Base-by-base conservation (phyloP, 2,329 filamentous ascomycete species). In the Pyrenophora teres region DNA sequence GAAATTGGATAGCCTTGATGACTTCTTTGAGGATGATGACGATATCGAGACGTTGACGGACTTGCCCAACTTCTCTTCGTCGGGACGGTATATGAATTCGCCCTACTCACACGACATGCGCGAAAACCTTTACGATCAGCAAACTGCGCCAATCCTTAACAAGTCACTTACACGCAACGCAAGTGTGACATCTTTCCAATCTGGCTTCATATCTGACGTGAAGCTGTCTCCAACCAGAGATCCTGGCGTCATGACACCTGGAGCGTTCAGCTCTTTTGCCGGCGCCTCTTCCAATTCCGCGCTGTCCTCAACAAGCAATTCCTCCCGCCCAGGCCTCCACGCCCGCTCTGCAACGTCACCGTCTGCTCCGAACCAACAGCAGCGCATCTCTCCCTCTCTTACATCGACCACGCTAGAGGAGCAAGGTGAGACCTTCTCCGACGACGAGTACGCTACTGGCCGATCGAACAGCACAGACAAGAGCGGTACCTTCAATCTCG, bases 111-210 rank as follows among this genome's bases (percentile, higher is more conserved):
- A 63, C 12, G 57, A 62, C 30, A 57, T 61, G 8, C 86, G 86
- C 44, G 90, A 92, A 18, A 87, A 90, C 68, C 77, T 97, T 0
- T 97, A 97, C 73, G 92, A 97, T 65, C 91, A 96, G 71, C 90
- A 96, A 69, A 95, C 94, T 6, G 80, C 94, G 9, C 93, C 93
- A 0, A 95, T 97, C 44, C 77, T 97, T 5, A 89, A 94, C 63
- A 90, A 94, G 67, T 94, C 91, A 0, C 80, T 89, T 19, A 83
- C 81, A 18, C 68, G 90, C 9, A 93, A 86, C 58, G 87, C 88
- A 32, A 89, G 85, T 43, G 83, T 86, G 1, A 83, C 83, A 0
- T 89, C 87, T 0, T 94, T 97, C 72, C 91, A 96, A 63, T 95
- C 92, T 65, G 90, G 90, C 4, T 93, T 97, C 63, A 62, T 59